A percentile compares a stretch with the other conserved stretches of the same genome.
phyloP scores from a whole-genome alignment of 305 asterid species.

The Fraxinus dipetala region DNA sequence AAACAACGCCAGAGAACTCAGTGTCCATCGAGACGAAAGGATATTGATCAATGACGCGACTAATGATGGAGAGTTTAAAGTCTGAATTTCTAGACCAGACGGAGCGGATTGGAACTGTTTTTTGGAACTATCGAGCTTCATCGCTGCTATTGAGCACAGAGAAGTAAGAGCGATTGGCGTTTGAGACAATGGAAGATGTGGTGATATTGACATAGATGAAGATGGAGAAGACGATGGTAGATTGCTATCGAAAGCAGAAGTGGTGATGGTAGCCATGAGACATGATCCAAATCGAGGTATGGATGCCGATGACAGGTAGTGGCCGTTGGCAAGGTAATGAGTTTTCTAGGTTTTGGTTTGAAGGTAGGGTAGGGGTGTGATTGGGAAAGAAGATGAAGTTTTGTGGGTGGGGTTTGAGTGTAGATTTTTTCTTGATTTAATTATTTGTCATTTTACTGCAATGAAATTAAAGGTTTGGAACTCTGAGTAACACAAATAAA shows the following conservation, averaged over 20 bases:
- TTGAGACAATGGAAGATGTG: constrained; percentile 9
- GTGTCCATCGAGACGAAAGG: constrained; percentile 75
- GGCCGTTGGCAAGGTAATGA: too few relatives aligned
- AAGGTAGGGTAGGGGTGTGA: too few relatives aligned
- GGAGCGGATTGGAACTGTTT: constrained; percentile 45
- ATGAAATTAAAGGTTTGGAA: too few relatives aligned
- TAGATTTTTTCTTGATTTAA: too few relatives aligned
- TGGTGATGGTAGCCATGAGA: constrained; percentile 29
- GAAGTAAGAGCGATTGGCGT: not conserved
- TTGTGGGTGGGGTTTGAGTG: too few relatives aligned
- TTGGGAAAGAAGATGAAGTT: too few relatives aligned
- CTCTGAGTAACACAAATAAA: too few relatives aligned
- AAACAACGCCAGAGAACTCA: constrained; percentile 71
- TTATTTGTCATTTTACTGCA: too few relatives aligned
- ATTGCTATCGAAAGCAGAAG: constrained; percentile 15
- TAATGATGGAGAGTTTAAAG: constrained; percentile 48
- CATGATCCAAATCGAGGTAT: constrained; percentile 28
- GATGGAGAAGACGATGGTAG: not conserved
- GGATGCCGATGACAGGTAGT: too few relatives aligned
- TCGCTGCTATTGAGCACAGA: not conserved
- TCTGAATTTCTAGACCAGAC: constrained; percentile 63
- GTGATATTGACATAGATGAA: not conserved
- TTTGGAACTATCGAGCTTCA: constrained; percentile 4
- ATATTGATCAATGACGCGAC: constrained; percentile 42
- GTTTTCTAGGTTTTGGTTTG: too few relatives aligned